Conservation (phyloP, 2,329 filamentous ascomycete genomes). For the Claviceps cyperi region DNA sequence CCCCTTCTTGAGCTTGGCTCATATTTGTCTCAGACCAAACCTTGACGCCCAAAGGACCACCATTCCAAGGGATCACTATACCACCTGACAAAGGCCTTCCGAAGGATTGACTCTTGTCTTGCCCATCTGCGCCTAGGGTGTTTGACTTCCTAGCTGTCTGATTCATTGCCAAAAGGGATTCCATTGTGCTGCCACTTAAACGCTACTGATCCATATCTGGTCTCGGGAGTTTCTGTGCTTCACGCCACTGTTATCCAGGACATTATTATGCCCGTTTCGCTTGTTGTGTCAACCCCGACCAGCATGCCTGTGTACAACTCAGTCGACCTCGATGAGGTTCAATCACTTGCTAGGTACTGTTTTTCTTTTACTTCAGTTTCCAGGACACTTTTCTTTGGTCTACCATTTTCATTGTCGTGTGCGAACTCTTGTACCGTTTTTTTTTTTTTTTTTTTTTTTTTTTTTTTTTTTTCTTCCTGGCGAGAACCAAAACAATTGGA, state of each 20-base stretch:
- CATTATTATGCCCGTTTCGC: conserved; percentile 35
- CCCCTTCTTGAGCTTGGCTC: conserved; percentile 8
- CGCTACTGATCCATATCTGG: conserved; percentile 4
- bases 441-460: conserved; percentile 10
- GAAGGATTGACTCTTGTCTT: conserved; percentile 12
- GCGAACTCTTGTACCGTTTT: conserved; percentile 5
- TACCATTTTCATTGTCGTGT: conserved; percentile 4
- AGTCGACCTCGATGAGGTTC: conserved; percentile 44
- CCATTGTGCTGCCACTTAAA: conserved; percentile 1
- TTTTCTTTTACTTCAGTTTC: conserved; percentile 30
- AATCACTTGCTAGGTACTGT: conserved; percentile 49
- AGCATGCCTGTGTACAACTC: conserved; percentile 39
- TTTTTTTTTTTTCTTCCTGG: conserved; percentile 12
- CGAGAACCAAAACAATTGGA: not conserved
- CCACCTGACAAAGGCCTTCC: conserved; percentile 5
- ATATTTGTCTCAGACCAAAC: conserved; percentile 9
- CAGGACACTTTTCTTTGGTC: conserved; percentile 24
- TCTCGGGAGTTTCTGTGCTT: conserved; percentile 4
- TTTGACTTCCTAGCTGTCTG: conserved; percentile 1
- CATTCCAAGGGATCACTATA: conserved; percentile 4
- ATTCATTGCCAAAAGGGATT: conserved; percentile 9
- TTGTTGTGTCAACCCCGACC: conserved; percentile 32
- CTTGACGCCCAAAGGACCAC: conserved; percentile 10
- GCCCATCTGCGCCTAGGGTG: conserved; percentile 13
- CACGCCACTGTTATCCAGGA: conserved; percentile 2